Conservation (phyloP, 2,329 filamentous ascomycete species). For the Phialocephala sp. region DNA sequence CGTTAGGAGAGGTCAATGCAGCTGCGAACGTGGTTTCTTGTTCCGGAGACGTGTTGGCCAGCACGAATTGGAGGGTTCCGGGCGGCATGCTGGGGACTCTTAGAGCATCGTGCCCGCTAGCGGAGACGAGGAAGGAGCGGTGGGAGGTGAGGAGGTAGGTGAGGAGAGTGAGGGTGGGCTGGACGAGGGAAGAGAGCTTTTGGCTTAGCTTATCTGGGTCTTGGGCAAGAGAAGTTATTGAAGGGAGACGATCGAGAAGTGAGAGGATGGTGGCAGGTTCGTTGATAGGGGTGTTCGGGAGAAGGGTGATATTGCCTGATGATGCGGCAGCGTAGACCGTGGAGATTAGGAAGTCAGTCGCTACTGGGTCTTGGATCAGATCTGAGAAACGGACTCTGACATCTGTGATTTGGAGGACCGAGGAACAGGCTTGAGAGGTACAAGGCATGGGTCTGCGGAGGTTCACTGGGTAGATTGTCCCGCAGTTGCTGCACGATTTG, state of each 20-base stretch:
- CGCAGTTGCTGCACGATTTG: constrained; percentile 17
- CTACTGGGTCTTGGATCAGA: constrained; percentile 23
- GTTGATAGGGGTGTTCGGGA: constrained; percentile 19
- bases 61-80: constrained; percentile 26
- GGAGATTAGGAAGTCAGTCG: constrained; percentile 20
- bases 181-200: background rate
- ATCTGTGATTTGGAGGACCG: background rate
- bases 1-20: background rate
- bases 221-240: constrained; percentile 4
- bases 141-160: constrained; percentile 19
- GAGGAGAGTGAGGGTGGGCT: constrained; percentile 6
- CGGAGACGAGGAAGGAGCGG: constrained; percentile 24
- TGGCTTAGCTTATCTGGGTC: background rate
- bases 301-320: constrained; percentile 7
- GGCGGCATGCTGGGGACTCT: constrained; percentile 24
- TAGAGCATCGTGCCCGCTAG: constrained; percentile 11
- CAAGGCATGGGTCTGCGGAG: constrained; percentile 16
- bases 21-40: constrained; percentile 18
- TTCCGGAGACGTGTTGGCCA: constrained; percentile 23
- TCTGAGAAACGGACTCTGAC: constrained; percentile 18
- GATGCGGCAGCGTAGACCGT: constrained; percentile 15
- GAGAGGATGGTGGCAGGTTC: background rate
- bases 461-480: background rate
- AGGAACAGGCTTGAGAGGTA: background rate
- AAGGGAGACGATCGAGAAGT: constrained; percentile 13